phyloP scores from a whole-genome alignment of 1,284 basidiomycete genomes.

The Ceratorhiza oryzae-sativae region DNA sequence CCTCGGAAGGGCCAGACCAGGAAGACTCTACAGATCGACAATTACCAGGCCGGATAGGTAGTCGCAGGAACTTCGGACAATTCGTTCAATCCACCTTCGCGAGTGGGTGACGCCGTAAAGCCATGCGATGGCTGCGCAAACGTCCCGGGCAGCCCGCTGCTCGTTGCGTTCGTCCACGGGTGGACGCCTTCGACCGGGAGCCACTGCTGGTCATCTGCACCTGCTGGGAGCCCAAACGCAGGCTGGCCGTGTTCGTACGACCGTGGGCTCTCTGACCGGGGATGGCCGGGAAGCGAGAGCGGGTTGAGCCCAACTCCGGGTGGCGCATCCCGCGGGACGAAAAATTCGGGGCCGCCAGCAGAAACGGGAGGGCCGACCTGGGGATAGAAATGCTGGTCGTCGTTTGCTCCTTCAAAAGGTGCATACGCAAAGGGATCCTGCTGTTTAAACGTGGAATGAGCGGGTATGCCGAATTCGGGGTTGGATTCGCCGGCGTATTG shows the following conservation, averaged over 20 bases:
- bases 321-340: slow-evolving; percentile 19
- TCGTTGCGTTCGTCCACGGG: slow-evolving; percentile 18
- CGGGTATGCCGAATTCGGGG: slow-evolving; percentile 25
- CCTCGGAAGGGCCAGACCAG: not conserved
- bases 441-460: slow-evolving; percentile 9
- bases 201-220: slow-evolving; percentile 2
- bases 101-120: slow-evolving; percentile 15
- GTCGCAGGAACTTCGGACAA: slow-evolving; percentile 37
- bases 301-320: slow-evolving; percentile 14
- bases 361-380: not conserved
- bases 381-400: slow-evolving; percentile 15
- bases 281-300: slow-evolving; percentile 10
- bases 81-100: slow-evolving; percentile 11
- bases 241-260: slow-evolving; percentile 5
- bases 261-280: slow-evolving; percentile 29
- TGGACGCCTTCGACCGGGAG: slow-evolving; percentile 10
- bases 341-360: slow-evolving; percentile 31
- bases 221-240: slow-evolving; percentile 1
- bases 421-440: slow-evolving; percentile 35
- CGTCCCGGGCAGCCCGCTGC: slow-evolving; percentile 35
- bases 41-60: slow-evolving; percentile 19
- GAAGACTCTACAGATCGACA: slow-evolving; percentile 9
- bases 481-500: slow-evolving; percentile 20
- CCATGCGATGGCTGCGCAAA: slow-evolving; percentile 10
- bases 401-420: slow-evolving; percentile 1